Percentiles rank a stretch among this genome's conserved stretches.
Conservation (phyloP, 768 basidiomycete species). For the Termitomyces sp. region DNA sequence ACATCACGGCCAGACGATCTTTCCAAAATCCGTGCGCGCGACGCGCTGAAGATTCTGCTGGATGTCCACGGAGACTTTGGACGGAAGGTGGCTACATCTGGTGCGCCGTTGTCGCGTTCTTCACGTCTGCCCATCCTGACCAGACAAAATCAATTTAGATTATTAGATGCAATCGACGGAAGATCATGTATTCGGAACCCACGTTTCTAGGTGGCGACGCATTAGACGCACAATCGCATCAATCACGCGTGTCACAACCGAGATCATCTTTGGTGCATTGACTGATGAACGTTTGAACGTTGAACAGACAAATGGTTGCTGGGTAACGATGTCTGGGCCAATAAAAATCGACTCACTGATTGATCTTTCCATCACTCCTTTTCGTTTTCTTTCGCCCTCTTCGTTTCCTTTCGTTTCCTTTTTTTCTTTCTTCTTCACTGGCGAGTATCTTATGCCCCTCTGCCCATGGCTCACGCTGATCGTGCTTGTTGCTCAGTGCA, state of each 20-base stretch:
- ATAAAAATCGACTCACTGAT: slow-evolving; percentile 14
- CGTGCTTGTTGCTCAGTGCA: slow-evolving; percentile 46
- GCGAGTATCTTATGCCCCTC: slow-evolving; percentile 26
- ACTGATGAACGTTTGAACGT: slow-evolving; percentile 17
- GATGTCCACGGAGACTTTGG: slow-evolving; percentile 91
- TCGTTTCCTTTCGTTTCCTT: slow-evolving; percentile 35
- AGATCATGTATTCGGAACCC: background rate
- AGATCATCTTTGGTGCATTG: slow-evolving; percentile 18
- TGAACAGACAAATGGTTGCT: slow-evolving; percentile 30
- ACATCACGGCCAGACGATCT: slow-evolving; percentile 76
- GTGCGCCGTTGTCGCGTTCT: slow-evolving; percentile 31
- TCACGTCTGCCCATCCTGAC: slow-evolving; percentile 27
- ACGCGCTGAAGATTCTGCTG: slow-evolving; percentile 88
- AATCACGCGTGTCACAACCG: too few species aligned
- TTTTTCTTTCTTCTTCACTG: slow-evolving; percentile 26
- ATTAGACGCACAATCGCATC: too few species aligned
- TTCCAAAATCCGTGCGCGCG: slow-evolving; percentile 84
- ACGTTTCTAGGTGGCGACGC: slow-evolving; percentile 5
- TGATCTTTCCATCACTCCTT: slow-evolving; percentile 20
- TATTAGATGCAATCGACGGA: slow-evolving; percentile 14
- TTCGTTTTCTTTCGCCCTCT: slow-evolving; percentile 40
- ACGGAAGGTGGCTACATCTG: slow-evolving; percentile 41
- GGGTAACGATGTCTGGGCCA: slow-evolving; percentile 23
- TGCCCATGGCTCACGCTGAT: background rate
- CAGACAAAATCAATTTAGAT: slow-evolving; percentile 14